Percentiles rank a stretch among this genome's conserved stretches.
These are phyloP conservation scores for Coemansia sp. DNA, from an alignment of 192 early-diverging fungal genomes.

Conservation along the genomic window DNA sequence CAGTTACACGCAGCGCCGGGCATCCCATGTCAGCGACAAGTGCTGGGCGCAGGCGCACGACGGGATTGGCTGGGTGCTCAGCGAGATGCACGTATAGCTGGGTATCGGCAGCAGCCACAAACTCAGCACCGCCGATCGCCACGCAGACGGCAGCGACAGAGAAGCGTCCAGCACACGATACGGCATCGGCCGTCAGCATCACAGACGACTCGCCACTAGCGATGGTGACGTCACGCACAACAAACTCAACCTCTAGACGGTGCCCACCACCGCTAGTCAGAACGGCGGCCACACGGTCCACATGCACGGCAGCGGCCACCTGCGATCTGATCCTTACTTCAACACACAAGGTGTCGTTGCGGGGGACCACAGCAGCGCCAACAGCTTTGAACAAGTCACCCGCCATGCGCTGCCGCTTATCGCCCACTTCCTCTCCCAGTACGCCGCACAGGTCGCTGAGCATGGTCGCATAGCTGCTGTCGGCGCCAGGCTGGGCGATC, in stretches of 20 bases:
- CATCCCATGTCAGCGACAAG: background rate
- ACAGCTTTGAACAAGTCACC: conserved; percentile 14
- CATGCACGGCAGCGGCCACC: conserved; percentile 2
- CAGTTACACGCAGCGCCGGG: conserved; percentile 15
- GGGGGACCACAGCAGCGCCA: conserved; percentile 8
- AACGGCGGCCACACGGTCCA: conserved; percentile 20
- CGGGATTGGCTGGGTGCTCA: conserved; percentile 17
- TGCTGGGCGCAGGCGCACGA: background rate
- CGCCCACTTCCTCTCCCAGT: background rate
- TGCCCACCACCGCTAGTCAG: conserved; percentile 13
- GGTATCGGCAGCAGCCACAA: conserved; percentile 21
- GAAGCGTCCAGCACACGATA: conserved; percentile 41
- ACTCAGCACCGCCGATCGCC: conserved; percentile 17
- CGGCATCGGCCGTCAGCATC: conserved; percentile 19
- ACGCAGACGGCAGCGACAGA: conserved; percentile 22
- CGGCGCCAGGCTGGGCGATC: conserved; percentile 10
- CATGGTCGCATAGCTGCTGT: conserved; percentile 17
- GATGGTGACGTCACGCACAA: conserved; percentile 10
- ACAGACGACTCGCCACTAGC: conserved; percentile 5
- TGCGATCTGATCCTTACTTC: conserved; percentile 8
- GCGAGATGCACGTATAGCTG: conserved; percentile 26
- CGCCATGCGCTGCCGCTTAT: background rate
- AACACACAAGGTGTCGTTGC: conserved; percentile 11
- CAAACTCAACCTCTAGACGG: conserved; percentile 30
- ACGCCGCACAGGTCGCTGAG: conserved; percentile 18